These are phyloP conservation scores for Pythium folliculosum DNA, from an alignment of 352 stramenopile genomes.

Conservation along the genomic window DNA sequence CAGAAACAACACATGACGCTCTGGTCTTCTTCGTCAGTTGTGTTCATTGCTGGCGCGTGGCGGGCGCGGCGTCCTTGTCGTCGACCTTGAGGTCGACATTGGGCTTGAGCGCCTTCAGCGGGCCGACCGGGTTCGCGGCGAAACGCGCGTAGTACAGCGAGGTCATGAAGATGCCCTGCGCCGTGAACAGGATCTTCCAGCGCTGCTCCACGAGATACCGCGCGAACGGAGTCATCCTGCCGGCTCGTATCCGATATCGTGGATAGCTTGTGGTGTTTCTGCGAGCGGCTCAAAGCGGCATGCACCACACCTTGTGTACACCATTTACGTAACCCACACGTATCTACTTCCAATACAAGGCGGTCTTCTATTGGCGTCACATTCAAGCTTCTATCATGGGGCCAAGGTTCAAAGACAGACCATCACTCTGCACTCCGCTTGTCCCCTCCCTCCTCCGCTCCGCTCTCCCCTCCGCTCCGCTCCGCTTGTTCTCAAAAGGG, in stretches of 20 bases:
- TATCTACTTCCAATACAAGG: neutral
- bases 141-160: slow-evolving; percentile 67
- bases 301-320: slow-evolving; percentile 10
- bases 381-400: slow-evolving; percentile 13
- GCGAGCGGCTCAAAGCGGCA: neutral
- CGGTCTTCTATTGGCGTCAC: slow-evolving; percentile 5
- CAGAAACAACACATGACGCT: neutral
- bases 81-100: slow-evolving; percentile 27
- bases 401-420: slow-evolving; percentile 3
- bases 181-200: slow-evolving; percentile 79
- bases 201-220: slow-evolving; percentile 65
- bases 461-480: slow-evolving; percentile 2
- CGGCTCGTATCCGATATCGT: too few relatives aligned
- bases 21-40: neutral
- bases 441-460: neutral
- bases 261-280: neutral
- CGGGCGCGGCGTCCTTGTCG: slow-evolving; percentile 17
- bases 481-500: slow-evolving; percentile 5
- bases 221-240: slow-evolving; percentile 44
- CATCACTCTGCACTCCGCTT: slow-evolving; percentile 14
- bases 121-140: slow-evolving; percentile 23
- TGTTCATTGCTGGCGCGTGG: neutral
- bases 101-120: slow-evolving; percentile 35
- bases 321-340: slow-evolving; percentile 4
- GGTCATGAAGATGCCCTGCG: slow-evolving; percentile 69